phyloP scores from a whole-genome alignment of 2,329 filamentous ascomycete genomes.

The Atkinsonella hypoxylon region DNA sequence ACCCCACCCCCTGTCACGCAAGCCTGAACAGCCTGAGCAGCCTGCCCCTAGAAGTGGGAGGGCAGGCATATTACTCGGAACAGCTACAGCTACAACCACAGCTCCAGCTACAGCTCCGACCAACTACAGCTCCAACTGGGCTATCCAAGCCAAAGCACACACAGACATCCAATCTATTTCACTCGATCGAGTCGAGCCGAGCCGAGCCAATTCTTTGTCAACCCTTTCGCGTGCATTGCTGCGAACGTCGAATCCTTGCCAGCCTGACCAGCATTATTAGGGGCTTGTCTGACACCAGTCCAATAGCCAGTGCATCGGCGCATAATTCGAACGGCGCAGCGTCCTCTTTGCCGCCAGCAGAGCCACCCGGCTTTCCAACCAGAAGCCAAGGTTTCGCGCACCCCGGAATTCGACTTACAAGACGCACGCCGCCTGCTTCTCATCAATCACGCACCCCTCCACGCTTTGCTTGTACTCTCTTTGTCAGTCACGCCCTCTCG shows the following conservation, averaged over 20 bases:
- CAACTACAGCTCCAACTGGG: too few relatives aligned
- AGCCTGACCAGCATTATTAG: neutral
- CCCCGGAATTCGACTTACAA: conserved; percentile 6
- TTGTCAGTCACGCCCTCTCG: conserved; percentile 6
- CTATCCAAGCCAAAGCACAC: too few relatives aligned
- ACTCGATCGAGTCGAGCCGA: too few relatives aligned
- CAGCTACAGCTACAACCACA: too few relatives aligned
- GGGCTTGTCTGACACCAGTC: conserved; percentile 9
- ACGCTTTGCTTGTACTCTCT: neutral
- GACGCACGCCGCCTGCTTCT: conserved; percentile 5
- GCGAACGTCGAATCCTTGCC: neutral
- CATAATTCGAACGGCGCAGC: conserved; percentile 12
- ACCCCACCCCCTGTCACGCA: neutral
- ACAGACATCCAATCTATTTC: neutral
- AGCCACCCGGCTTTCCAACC: conserved; percentile 5
- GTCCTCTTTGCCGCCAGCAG: conserved; percentile 12
- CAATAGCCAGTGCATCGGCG: conserved; percentile 13
- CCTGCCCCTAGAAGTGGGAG: too few relatives aligned
- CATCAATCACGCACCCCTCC: conserved; percentile 2
- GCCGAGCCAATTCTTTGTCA: neutral
- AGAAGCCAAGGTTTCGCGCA: neutral
- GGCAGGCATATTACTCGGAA: too few relatives aligned
- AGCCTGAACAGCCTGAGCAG: too few relatives aligned
- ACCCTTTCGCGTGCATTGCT: neutral
- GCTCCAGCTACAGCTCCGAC: too few relatives aligned